Percentiles rank a stretch among this genome's conserved stretches.
phyloP scores from a whole-genome alignment of 1,139 yeast species.

The Kluyveromyces sp. region DNA sequence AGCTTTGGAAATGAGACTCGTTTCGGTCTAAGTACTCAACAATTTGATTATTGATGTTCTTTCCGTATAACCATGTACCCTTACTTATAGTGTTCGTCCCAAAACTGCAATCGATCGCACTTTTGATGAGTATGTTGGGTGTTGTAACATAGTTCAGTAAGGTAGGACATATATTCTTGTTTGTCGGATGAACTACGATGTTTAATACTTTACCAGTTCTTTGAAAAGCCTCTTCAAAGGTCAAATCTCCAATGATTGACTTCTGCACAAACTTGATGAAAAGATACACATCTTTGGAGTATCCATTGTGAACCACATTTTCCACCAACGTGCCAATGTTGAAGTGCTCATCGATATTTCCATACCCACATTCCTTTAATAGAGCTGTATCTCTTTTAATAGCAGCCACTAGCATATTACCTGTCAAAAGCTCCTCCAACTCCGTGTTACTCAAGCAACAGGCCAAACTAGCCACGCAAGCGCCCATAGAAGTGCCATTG shows the following conservation, averaged over 20 bases:
- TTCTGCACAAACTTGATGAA: conserved; percentile 73
- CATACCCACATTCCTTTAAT: conserved; percentile 46
- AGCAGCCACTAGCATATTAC: conserved; percentile 36
- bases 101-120: conserved; percentile 55
- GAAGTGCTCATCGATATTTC: conserved; percentile 52
- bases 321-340: conserved; percentile 61
- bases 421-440: conserved; percentile 25
- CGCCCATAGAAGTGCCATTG: conserved; percentile 94
- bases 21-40: conserved; percentile 33
- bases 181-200: conserved; percentile 84
- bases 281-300: conserved; percentile 75
- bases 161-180: conserved; percentile 55
- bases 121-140: conserved; percentile 87
- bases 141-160: conserved; percentile 85
- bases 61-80: conserved; percentile 58
- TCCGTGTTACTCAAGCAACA: conserved; percentile 52
- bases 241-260: conserved; percentile 66
- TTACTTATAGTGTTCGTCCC: conserved; percentile 60
- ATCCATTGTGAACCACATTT: conserved; percentile 64
- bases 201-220: conserved; percentile 79
- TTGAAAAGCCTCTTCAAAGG: conserved; percentile 89
- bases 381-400: conserved; percentile 29
- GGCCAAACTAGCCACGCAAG: conserved; percentile 81
- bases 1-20: conserved; percentile 19
- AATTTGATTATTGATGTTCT: conserved; percentile 55